Evolutionary conservation across 441 rosid species (phyloP).

Genomic region (Populus trichocarpa): DNA sequence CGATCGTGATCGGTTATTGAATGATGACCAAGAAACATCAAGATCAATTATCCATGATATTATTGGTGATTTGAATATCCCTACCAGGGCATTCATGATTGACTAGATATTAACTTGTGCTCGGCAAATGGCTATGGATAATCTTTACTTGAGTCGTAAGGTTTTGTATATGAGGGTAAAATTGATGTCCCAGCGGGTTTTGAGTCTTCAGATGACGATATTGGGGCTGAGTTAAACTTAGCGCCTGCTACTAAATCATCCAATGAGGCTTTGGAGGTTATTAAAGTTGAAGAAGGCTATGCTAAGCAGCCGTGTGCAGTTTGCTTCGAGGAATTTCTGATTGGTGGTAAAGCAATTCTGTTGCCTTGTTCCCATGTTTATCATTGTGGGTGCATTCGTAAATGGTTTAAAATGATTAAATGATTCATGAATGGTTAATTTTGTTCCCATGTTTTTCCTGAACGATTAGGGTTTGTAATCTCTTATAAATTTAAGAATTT

Average conservation of each 20-base stretch:
- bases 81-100: neutral
- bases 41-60: neutral
- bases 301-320: neutral
- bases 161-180: neutral
- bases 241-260: neutral
- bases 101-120: neutral
- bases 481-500: too few species aligned
- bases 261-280: neutral
- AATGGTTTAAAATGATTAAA: neutral
- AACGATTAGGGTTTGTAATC: too few species aligned
- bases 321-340: constrained; percentile 4
- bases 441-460: too few species aligned
- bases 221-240: too few species aligned
- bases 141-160: neutral
- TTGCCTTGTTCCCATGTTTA: constrained; percentile 4
- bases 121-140: constrained; percentile 2
- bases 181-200: neutral
- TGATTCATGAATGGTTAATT: too few species aligned
- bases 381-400: neutral
- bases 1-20: neutral
- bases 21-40: neutral
- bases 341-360: neutral
- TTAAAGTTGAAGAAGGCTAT: neutral
- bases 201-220: neutral
- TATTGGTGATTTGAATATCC: neutral